phyloP scores from a whole-genome alignment of 2,329 filamentous ascomycete species.

The Helotiales sp. region DNA sequence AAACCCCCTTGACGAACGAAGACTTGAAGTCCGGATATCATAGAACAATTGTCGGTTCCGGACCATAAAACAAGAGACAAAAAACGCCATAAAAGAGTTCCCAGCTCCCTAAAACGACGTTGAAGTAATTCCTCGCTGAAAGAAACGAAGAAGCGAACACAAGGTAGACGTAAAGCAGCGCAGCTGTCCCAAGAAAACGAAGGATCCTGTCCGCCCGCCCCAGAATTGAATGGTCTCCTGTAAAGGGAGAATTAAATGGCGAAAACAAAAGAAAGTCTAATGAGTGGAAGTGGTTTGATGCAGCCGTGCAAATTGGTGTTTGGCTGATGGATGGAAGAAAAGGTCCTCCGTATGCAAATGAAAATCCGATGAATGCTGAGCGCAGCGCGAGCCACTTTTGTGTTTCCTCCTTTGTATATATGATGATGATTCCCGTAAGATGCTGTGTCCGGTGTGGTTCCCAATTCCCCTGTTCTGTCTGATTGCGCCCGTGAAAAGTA shows the following conservation, averaged over 20 bases:
- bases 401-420: constrained; percentile 39
- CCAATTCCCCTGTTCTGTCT: constrained; percentile 32
- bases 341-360: constrained; percentile 1
- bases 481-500: constrained; percentile 34
- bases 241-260: background rate
- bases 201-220: constrained; percentile 18
- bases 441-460: constrained; percentile 27
- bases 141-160: background rate
- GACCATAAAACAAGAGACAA: background rate
- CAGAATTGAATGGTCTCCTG: constrained; percentile 1
- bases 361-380: constrained; percentile 33
- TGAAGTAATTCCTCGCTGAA: background rate
- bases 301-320: background rate
- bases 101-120: background rate
- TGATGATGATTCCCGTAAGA: constrained; percentile 33
- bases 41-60: constrained; percentile 2
- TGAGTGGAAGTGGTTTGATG: constrained; percentile 25
- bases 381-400: constrained; percentile 45
- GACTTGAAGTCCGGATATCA: constrained; percentile 9
- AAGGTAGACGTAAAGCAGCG: constrained; percentile 13
- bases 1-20: background rate
- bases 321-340: constrained; percentile 3
- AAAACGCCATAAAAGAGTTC: constrained; percentile 6
- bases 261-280: constrained; percentile 32
- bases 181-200: constrained; percentile 7